phyloP scores from a whole-genome alignment of 2,329 filamentous ascomycete genomes.

The Cladosporium sp. region DNA sequence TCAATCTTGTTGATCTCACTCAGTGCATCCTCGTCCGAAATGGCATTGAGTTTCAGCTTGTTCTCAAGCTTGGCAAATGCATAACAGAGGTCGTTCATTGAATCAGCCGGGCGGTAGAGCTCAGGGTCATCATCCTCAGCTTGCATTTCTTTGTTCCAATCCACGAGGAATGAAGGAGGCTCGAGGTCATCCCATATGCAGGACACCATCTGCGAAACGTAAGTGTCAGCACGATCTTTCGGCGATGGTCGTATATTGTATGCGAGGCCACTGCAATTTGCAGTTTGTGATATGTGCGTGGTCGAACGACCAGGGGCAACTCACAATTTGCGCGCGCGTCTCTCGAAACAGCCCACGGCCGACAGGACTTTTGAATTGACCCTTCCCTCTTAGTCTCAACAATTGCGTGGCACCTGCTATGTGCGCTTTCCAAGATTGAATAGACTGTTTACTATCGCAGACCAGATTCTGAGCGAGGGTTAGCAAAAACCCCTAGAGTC shows the following conservation, averaged over 20 bases:
- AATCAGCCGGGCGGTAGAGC: slow-evolving; percentile 21
- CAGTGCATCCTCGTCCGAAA: slow-evolving; percentile 23
- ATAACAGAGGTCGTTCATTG: slow-evolving; percentile 21
- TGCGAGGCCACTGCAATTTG: too few relatives aligned
- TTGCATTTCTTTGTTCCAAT: slow-evolving; percentile 25
- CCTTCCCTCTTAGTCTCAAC: slow-evolving; percentile 29
- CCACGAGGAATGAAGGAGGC: slow-evolving; percentile 26
- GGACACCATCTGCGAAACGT: slow-evolving; percentile 17
- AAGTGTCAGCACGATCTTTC: neutral
- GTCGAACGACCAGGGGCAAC: neutral
- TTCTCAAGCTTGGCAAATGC: slow-evolving; percentile 24
- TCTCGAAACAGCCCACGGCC: slow-evolving; percentile 29
- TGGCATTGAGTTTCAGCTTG: slow-evolving; percentile 15
- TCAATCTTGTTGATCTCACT: slow-evolving; percentile 22
- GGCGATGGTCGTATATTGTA: too few relatives aligned
- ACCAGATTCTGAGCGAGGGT: slow-evolving; percentile 21
- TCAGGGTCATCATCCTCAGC: slow-evolving; percentile 10
- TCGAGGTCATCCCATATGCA: slow-evolving; percentile 29
- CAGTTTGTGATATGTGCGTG: too few relatives aligned
- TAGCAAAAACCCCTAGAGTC: neutral
- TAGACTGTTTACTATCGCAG: slow-evolving; percentile 27
- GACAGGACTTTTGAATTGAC: slow-evolving; percentile 24
- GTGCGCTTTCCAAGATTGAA: slow-evolving; percentile 37
- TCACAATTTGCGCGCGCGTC: slow-evolving; percentile 23
- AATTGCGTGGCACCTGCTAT: slow-evolving; percentile 34